phyloP scores from a whole-genome alignment of 305 asterid genomes.

The Striga hermonthica region DNA sequence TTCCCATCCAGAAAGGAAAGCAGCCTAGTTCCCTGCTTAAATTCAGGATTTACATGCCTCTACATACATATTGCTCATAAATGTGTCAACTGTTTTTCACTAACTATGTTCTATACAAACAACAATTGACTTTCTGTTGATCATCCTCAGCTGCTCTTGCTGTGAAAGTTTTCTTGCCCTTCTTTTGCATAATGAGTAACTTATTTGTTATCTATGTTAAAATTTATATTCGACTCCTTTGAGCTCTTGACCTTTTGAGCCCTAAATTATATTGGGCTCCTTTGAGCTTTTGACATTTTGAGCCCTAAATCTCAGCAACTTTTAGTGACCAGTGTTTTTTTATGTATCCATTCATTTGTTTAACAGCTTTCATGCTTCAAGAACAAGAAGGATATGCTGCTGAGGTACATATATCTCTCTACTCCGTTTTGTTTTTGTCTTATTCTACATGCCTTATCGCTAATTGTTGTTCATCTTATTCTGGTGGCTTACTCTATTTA shows the following conservation, averaged over 20 bases:
- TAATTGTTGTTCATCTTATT: slow-evolving; percentile 23
- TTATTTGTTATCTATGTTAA: background rate
- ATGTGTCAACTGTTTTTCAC: too few relatives aligned
- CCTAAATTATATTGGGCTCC: slow-evolving; percentile 14
- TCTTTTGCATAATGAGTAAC: background rate
- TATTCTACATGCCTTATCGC: background rate
- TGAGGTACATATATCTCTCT: slow-evolving; percentile 51
- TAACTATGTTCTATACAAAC: too few relatives aligned
- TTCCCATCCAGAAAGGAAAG: too few relatives aligned
- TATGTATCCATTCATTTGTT: slow-evolving; percentile 9
- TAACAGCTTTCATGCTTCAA: slow-evolving; percentile 72
- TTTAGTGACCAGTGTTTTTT: too few relatives aligned
- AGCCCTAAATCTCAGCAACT: too few relatives aligned
- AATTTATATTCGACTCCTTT: background rate
- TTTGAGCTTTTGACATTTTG: background rate
- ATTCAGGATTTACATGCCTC: too few relatives aligned
- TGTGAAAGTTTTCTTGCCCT: too few relatives aligned
- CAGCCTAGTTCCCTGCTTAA: too few relatives aligned
- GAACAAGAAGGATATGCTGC: slow-evolving; percentile 90
- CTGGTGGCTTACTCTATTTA: slow-evolving; percentile 17
- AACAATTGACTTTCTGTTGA: too few relatives aligned
- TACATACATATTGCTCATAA: too few relatives aligned
- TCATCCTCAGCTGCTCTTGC: too few relatives aligned
- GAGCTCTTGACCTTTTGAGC: background rate
- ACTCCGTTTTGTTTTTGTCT: slow-evolving; percentile 19